Percentiles rank a stretch among this genome's conserved stretches.
Conservation (phyloP, 495 filamentous ascomycete genomes). For the Aspergillus homomorphus region DNA sequence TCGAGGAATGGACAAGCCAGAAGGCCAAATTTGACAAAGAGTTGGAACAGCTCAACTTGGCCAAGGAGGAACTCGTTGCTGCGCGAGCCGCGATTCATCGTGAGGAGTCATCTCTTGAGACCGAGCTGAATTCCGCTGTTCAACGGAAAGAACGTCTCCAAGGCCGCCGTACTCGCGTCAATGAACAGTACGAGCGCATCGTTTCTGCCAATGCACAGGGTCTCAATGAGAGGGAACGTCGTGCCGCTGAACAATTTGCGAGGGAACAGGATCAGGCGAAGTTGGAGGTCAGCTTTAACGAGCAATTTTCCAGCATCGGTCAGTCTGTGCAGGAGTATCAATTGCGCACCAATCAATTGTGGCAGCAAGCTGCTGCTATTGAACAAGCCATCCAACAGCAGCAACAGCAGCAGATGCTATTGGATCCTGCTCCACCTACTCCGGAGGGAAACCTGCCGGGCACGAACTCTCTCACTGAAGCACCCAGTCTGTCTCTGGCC, state of each 20-base stretch:
- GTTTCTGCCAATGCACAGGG: slow-evolving; percentile 72
- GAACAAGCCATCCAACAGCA: slow-evolving; percentile 47
- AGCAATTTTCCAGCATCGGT: slow-evolving; percentile 44
- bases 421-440: slow-evolving; percentile 45
- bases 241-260: slow-evolving; percentile 63
- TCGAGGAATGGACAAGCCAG: slow-evolving; percentile 56
- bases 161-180: slow-evolving; percentile 69
- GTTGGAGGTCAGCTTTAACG: slow-evolving; percentile 48
- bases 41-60: slow-evolving; percentile 58
- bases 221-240: slow-evolving; percentile 69
- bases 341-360: slow-evolving; percentile 43
- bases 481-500: slow-evolving; percentile 23
- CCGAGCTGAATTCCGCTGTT: slow-evolving; percentile 62
- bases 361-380: slow-evolving; percentile 47
- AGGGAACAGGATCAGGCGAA: slow-evolving; percentile 62
- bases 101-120: slow-evolving; percentile 59
- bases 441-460: slow-evolving; percentile 51
- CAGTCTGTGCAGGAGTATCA: slow-evolving; percentile 49
- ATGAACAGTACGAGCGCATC: slow-evolving; percentile 74
- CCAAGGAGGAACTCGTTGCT: slow-evolving; percentile 56
- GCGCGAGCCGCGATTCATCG: slow-evolving; percentile 63
- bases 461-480: slow-evolving; percentile 40
- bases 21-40: slow-evolving; percentile 62
- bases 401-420: slow-evolving; percentile 43
- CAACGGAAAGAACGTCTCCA: slow-evolving; percentile 78